Percentiles rank a stretch among this genome's conserved stretches.
phyloP scores from a whole-genome alignment of 345 rosid genomes.

The Acer campestre region DNA sequence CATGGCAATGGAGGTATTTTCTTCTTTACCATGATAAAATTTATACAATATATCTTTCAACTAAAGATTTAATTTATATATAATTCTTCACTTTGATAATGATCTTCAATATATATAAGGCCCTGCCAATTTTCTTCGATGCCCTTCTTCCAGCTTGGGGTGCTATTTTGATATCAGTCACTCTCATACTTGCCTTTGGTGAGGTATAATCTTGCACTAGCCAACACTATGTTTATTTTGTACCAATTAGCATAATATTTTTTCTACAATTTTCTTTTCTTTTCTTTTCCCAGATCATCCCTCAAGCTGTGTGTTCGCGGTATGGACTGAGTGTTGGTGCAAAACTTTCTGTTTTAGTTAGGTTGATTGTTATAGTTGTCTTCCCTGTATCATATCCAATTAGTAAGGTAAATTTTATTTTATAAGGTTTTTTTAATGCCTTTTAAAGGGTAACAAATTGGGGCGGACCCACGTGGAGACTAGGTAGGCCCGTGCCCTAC shows the following conservation, averaged over 20 bases:
- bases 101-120: constrained; percentile 29
- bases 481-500: too few species aligned
- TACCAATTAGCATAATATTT: neutral
- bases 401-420: constrained; percentile 58
- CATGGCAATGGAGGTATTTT: constrained; percentile 84
- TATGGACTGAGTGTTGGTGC: constrained; percentile 87
- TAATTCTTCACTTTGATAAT: constrained; percentile 8
- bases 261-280: neutral
- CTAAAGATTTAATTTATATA: neutral
- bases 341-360: constrained; percentile 61
- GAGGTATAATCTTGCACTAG: constrained; percentile 50
- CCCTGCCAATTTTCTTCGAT: constrained; percentile 84
- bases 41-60: neutral
- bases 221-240: neutral
- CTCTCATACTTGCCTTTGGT: constrained; percentile 84
- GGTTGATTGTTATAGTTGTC: constrained; percentile 61
- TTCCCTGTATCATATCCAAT: constrained; percentile 80
- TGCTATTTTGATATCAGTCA: constrained; percentile 77
- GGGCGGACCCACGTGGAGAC: too few species aligned
- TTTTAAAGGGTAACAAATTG: neutral
- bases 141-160: constrained; percentile 86
- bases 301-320: constrained; percentile 86
- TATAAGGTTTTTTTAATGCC: neutral
- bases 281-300: constrained; percentile 55
- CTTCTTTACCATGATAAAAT: neutral